Evolutionary conservation across 2,329 filamentous ascomycete species (phyloP).

Genomic region (Capronia epimyces): DNA sequence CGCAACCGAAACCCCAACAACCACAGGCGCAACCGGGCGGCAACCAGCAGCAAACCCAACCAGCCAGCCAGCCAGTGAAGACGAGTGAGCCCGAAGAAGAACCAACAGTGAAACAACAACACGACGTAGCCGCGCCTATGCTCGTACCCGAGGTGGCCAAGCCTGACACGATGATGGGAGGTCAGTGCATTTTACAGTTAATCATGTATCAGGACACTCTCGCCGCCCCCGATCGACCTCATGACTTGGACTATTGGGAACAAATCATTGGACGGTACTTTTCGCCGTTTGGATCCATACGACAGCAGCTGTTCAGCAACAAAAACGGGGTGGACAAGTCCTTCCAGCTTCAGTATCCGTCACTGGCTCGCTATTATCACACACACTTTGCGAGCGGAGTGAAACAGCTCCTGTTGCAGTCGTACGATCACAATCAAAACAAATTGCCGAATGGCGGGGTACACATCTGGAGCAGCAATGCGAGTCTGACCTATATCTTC

Average conservation of each 20-base stretch:
- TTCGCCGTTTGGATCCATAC: slow-evolving; percentile 67
- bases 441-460: slow-evolving; percentile 59
- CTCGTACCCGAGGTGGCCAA: slow-evolving; percentile 37
- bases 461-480: slow-evolving; percentile 68
- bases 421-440: slow-evolving; percentile 62
- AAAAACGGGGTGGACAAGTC: slow-evolving; percentile 59
- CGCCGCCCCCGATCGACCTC: slow-evolving; percentile 44
- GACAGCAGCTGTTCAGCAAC: slow-evolving; percentile 60
- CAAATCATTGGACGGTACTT: slow-evolving; percentile 77
- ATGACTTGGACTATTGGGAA: slow-evolving; percentile 72
- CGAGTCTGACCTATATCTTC: slow-evolving; percentile 86
- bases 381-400: slow-evolving; percentile 85
- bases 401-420: slow-evolving; percentile 74
- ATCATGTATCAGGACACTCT: slow-evolving; percentile 54
- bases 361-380: slow-evolving; percentile 80
- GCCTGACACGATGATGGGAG: slow-evolving; percentile 34
- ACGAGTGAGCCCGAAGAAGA: slow-evolving; percentile 35
- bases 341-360: slow-evolving; percentile 78
- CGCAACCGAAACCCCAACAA: slow-evolving; percentile 34
- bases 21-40: slow-evolving; percentile 35
- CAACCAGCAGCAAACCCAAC: slow-evolving; percentile 32
- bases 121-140: slow-evolving; percentile 37
- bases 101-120: slow-evolving; percentile 34
- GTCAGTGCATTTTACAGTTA: slow-evolving; percentile 48
- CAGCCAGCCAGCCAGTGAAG: slow-evolving; percentile 27